A percentile compares a stretch with the other conserved stretches of the same genome.
Evolutionary conservation across 495 filamentous ascomycete genomes (phyloP).

Genomic region (Aspergillus cavernicola): DNA sequence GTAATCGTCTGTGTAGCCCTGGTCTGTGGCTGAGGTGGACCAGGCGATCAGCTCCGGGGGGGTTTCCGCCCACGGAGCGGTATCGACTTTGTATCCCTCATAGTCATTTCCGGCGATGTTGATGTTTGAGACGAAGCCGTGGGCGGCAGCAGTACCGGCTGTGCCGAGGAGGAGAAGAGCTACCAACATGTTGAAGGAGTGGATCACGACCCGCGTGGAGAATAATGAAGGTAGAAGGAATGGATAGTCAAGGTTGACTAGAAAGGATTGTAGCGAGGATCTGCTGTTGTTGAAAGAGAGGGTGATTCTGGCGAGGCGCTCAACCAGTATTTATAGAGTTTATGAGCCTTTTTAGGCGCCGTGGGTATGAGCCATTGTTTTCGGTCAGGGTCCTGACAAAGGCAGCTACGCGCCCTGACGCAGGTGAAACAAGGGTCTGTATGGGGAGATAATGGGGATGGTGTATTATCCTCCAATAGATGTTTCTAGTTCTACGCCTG

Average conservation of each 20-base stretch:
- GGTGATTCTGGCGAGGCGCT: neutral
- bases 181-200: neutral
- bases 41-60: conserved; percentile 43
- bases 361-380: neutral
- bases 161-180: neutral
- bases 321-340: neutral
- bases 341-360: neutral
- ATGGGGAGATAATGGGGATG: neutral
- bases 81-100: conserved; percentile 38
- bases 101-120: neutral
- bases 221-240: neutral
- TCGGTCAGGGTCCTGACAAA: neutral
- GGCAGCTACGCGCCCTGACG: neutral
- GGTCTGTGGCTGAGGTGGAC: conserved; percentile 42
- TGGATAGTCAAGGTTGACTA: neutral
- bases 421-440: neutral
- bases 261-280: neutral
- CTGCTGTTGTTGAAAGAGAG: neutral
- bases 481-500: too few relatives aligned
- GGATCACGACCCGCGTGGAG: neutral
- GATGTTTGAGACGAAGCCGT: neutral
- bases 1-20: conserved; percentile 46
- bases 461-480: too few relatives aligned
- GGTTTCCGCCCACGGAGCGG: conserved; percentile 25
- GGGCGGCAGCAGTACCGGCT: neutral